Percentiles rank a stretch among this genome's conserved stretches.
Evolutionary conservation across 2,329 filamentous ascomycete species (phyloP).

Genomic region (Colletotrichum endophyticum): DNA sequence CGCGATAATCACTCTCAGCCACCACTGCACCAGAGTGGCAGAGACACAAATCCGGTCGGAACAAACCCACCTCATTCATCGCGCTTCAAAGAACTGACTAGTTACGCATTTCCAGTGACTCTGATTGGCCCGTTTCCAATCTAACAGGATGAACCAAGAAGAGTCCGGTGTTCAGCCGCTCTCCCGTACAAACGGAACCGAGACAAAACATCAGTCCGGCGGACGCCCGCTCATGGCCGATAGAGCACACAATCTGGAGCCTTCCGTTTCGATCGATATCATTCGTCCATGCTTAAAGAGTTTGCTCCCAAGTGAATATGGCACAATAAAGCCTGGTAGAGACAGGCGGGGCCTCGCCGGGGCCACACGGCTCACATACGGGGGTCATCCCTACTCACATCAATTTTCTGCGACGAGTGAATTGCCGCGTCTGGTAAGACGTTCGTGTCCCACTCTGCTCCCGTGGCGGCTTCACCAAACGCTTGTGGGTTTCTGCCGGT

Average conservation of each 20-base stretch:
- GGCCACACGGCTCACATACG: background rate
- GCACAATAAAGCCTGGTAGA: background rate
- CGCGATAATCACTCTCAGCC: background rate
- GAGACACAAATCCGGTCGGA: background rate
- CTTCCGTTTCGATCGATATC: background rate
- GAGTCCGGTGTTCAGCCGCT: background rate
- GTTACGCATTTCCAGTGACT: background rate
- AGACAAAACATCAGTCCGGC: background rate
- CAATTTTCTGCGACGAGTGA: background rate
- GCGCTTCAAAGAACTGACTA: background rate
- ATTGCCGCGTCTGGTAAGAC: conserved; percentile 12
- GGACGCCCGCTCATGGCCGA: background rate
- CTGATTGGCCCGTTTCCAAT: background rate
- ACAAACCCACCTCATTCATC: background rate
- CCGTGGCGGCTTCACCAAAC: background rate
- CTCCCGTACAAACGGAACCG: background rate
- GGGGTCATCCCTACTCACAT: conserved; percentile 4
- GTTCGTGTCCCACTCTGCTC: background rate
- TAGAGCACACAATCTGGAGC: background rate
- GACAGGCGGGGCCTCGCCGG: background rate
- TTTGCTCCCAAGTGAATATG: background rate
- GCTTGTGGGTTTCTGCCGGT: background rate
- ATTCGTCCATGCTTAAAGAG: background rate
- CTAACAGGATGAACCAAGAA: background rate
- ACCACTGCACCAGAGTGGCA: background rate